Evolutionary conservation across 352 stramenopile species (phyloP).

Genomic region (Poterioochromonas sp.): DNA sequence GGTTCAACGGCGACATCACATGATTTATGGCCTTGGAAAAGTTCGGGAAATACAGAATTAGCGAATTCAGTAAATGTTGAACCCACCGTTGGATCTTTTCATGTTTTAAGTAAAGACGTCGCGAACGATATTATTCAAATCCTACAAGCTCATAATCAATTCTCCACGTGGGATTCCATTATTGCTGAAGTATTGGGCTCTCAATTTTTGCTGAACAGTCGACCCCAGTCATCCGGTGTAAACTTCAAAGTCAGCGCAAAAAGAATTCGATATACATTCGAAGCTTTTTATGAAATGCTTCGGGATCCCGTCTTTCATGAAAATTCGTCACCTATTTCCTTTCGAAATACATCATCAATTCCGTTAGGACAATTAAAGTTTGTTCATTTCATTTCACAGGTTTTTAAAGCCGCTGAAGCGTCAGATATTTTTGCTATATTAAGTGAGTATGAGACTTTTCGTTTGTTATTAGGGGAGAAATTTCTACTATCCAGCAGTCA

Average conservation of each 20-base stretch:
- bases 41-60: background rate
- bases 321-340: background rate
- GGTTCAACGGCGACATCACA: background rate
- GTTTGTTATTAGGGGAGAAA: background rate
- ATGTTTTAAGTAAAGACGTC: background rate
- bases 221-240: background rate
- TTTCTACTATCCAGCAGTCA: background rate
- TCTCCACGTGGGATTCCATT: background rate
- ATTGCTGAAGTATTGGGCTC: slow-evolving; percentile 4
- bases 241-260: background rate
- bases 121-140: background rate
- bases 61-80: too few relatives aligned
- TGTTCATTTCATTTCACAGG: slow-evolving; percentile 4
- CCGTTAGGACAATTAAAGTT: background rate
- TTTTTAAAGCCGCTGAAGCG: background rate
- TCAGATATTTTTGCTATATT: background rate
- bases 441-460: slow-evolving; percentile 2
- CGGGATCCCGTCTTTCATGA: background rate
- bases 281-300: background rate
- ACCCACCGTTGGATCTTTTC: background rate
- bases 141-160: background rate
- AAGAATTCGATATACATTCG: background rate
- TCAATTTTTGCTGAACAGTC: background rate
- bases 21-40: background rate
- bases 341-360: background rate